Base-by-base conservation (phyloP, 177 flowering plant species). In the Vitis hybrid region DNA sequence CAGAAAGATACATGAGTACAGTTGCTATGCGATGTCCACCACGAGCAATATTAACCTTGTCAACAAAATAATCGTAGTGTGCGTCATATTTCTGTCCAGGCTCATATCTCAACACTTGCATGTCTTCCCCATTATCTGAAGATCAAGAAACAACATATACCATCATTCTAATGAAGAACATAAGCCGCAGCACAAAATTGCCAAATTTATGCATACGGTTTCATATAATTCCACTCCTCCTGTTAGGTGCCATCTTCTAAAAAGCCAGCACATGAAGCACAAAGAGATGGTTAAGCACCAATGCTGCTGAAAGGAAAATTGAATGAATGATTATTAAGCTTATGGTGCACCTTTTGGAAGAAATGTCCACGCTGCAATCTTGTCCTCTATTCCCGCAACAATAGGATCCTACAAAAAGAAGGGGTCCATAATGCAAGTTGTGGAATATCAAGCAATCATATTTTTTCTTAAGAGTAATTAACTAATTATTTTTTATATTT, bases 1-100 rank as follows among this genome's bases (percentile, higher is more conserved):
- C 86, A 24, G 82, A 70, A 10, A 95, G 97, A 82, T 95, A 95
- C 97, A 95, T 95, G 40, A 95, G 91, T 15, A 93, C 91, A 46
- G 97, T 95, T 27, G 97, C 99, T 66, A 87, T 51, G 13, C 98
- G 91, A 70, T 92, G 97, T 17, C 99, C 99, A 58, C 99, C 98
- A n/a, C 91, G 87, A 64, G 86, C 93, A 82, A 88, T 85, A 73
- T 90, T 93, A 64, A 86, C 94, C 79, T 86, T 84, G 73, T 95
- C 98, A 32, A 57, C 55, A 70, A 95, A 93, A 81, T 88, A 95
- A 81, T 95, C 99, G 74, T 77, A 87, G 76, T 93, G 99, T 2
- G 93, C 89, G 6, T 88, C 97, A 73, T 91, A 95, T 67, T 91
- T 91, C 77, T 91, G 89, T 21, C 99, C 99, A 72, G 73, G 80